Base-by-base conservation (phyloP, 352 stramenopile species). In the Phytopythium sindhum region DNA sequence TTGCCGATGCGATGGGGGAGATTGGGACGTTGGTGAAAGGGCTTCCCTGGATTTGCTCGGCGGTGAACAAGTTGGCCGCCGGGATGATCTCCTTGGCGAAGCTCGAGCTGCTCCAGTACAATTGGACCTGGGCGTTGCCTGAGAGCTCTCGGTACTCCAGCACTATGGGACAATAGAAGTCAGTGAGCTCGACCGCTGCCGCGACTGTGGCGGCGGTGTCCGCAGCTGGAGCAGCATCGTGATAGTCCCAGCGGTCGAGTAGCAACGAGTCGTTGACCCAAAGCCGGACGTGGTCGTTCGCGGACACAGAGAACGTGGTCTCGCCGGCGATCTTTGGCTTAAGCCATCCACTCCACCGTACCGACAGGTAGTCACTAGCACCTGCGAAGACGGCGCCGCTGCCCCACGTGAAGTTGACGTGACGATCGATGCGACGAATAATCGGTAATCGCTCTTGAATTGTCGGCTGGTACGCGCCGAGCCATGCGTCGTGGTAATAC, bases 321-420 rank as follows among this genome's bases (percentile, higher is more conserved):
- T 77, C 66, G 8, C 61, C 75, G 0, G 72, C 73, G 10, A 33
- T 50, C 57, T 73, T 72, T n/a, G 75, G 75, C 35, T 89, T 86
- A 8, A 94, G n/a, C 15, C 75, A 78, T 10, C 86, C 86, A 51
- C 60, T 87, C 86, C 86, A 94, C 8, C 84, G 78, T 12, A 88
- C 75, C 1, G 76, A 84, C 0, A 81, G 66, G 66, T 88, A 89
- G 47, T 84, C 84, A 3, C 67, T 79, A 8, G 74, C 70, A 2
- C 74, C 78, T 44, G 74, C 63, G 56, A 90, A 87, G 2, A 82
- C 44, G 17, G 80, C 48, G 0, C 80, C 84, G 26, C 39, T 66
- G 17, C 69, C 73, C 84, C 85, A 92, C 33, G 81, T 91, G 54
- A 93, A 93, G 57, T 91, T 95, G 6, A 92, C 57, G 28, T 84